Conservation (phyloP, 2,329 filamentous ascomycete species). For the Colletotrichum tabaci region DNA sequence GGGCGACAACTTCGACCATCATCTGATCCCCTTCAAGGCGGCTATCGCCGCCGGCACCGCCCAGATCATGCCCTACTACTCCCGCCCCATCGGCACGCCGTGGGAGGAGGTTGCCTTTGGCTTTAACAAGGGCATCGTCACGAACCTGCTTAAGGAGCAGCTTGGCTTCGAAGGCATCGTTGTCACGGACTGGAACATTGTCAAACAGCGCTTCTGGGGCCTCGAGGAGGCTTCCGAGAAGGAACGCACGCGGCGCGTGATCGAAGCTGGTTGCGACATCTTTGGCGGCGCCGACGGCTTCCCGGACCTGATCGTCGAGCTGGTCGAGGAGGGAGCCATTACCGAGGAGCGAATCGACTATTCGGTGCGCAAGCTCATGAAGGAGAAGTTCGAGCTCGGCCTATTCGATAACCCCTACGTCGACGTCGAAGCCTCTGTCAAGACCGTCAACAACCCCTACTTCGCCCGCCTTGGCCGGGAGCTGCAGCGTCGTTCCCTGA, state of each 20-base stretch:
- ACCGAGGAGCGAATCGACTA: slow-evolving; percentile 60
- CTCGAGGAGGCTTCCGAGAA: slow-evolving; percentile 60
- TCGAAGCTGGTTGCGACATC: slow-evolving; percentile 67
- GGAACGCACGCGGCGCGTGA: slow-evolving; percentile 58
- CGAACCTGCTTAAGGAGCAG: slow-evolving; percentile 61
- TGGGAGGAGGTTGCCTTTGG: slow-evolving; percentile 64
- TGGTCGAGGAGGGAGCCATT: slow-evolving; percentile 58
- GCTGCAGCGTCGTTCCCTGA: slow-evolving; percentile 48
- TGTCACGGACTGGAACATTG: slow-evolving; percentile 66
- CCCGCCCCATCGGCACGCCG: slow-evolving; percentile 61
- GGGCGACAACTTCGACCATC: slow-evolving; percentile 64
- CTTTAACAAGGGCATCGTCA: slow-evolving; percentile 67
- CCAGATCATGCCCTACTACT: slow-evolving; percentile 69
- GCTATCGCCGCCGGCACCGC: slow-evolving; percentile 64
- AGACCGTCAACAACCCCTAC: slow-evolving; percentile 60
- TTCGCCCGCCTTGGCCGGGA: slow-evolving; percentile 50
- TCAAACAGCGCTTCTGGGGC: slow-evolving; percentile 68
- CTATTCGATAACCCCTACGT: slow-evolving; percentile 68
- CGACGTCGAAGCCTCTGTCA: slow-evolving; percentile 57
- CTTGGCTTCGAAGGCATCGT: slow-evolving; percentile 68
- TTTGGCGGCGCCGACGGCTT: slow-evolving; percentile 65
- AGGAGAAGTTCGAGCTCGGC: slow-evolving; percentile 66
- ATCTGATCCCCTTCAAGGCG: slow-evolving; percentile 66
- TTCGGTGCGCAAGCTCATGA: slow-evolving; percentile 62
- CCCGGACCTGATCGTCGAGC: slow-evolving; percentile 61